Conservation (phyloP, 768 basidiomycete genomes). For the Tylopilus vinaceipallidus region DNA sequence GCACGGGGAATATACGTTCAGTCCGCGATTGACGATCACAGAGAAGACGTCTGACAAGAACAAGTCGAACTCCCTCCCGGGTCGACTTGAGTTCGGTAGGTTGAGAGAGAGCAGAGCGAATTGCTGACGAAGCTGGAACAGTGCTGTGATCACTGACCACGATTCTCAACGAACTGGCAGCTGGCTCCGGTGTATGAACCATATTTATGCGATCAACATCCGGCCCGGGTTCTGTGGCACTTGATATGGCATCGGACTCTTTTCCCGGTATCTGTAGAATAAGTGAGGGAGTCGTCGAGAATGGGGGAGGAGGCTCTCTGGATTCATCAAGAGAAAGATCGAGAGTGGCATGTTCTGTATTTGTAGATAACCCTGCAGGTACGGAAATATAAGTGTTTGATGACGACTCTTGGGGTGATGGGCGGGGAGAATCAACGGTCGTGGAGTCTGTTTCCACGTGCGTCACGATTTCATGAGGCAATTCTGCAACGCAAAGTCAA, state of each 20-base stretch:
- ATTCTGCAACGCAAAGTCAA: slow-evolving; percentile 20
- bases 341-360: slow-evolving; percentile 11
- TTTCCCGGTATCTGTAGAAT: slow-evolving; percentile 15
- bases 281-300: slow-evolving; percentile 13
- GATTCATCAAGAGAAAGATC: slow-evolving; percentile 6
- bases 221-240: slow-evolving; percentile 4
- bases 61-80: slow-evolving; percentile 59
- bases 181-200: slow-evolving; percentile 10
- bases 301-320: slow-evolving; percentile 6
- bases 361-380: slow-evolving; percentile 4
- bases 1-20: slow-evolving; percentile 61
- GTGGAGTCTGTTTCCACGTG: slow-evolving; percentile 13
- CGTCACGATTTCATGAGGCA: slow-evolving; percentile 5
- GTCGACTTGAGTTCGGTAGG: slow-evolving; percentile 38
- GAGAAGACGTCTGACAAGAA: slow-evolving; percentile 59
- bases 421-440: slow-evolving; percentile 1
- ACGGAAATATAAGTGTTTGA: slow-evolving; percentile 4
- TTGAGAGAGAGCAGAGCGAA: slow-evolving; percentile 8
- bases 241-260: slow-evolving; percentile 12
- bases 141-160: slow-evolving; percentile 31
- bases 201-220: slow-evolving; percentile 9
- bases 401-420: slow-evolving; percentile 5
- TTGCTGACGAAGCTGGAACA: slow-evolving; percentile 7
- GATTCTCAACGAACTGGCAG: slow-evolving; percentile 19
- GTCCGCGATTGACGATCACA: slow-evolving; percentile 59